A percentile compares a stretch with the other conserved stretches of the same genome.
phyloP scores from a whole-genome alignment of 139 green algal species.

The Pleodorina starrii region DNA sequence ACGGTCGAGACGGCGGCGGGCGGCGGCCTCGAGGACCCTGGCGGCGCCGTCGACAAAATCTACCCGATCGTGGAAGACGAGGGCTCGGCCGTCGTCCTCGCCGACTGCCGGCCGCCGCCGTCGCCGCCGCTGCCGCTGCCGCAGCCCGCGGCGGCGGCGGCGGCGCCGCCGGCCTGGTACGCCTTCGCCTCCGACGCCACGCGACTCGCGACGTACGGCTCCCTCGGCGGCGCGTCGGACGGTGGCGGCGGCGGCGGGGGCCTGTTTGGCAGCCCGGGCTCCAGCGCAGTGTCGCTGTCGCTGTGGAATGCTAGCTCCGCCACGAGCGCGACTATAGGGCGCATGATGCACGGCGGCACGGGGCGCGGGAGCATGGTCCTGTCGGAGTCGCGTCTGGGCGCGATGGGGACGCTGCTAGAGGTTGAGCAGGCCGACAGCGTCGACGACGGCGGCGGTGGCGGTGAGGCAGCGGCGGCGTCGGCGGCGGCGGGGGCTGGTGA shows the following conservation, averaged over 20 bases:
- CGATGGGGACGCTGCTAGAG: neutral
- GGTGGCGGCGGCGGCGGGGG: too few relatives aligned
- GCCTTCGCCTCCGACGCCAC: neutral
- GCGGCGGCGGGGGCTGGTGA: neutral
- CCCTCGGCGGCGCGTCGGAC: neutral
- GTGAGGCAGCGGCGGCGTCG: neutral
- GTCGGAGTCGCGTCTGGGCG: neutral
- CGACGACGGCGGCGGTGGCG: neutral
- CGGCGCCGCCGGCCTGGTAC: neutral
- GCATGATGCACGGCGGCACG: too few relatives aligned
- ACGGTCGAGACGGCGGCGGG: neutral
- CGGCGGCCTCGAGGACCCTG: too few relatives aligned
- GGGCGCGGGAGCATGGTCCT: too few relatives aligned
- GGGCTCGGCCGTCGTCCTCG: too few relatives aligned
- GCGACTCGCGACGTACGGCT: neutral
- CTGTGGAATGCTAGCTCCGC: neutral
- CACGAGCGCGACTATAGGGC: too few relatives aligned
- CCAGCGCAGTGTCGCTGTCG: neutral
- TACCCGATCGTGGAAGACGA: too few relatives aligned
- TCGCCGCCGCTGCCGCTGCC: neutral
- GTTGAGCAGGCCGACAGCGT: neutral
- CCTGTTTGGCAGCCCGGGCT: neutral
- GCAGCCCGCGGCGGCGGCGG: too few relatives aligned
- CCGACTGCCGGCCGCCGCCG: too few relatives aligned
- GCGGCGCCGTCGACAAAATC: too few relatives aligned